Conservation (phyloP, 2,329 filamentous ascomycete species). For the Ceratocystis smalleyi region DNA sequence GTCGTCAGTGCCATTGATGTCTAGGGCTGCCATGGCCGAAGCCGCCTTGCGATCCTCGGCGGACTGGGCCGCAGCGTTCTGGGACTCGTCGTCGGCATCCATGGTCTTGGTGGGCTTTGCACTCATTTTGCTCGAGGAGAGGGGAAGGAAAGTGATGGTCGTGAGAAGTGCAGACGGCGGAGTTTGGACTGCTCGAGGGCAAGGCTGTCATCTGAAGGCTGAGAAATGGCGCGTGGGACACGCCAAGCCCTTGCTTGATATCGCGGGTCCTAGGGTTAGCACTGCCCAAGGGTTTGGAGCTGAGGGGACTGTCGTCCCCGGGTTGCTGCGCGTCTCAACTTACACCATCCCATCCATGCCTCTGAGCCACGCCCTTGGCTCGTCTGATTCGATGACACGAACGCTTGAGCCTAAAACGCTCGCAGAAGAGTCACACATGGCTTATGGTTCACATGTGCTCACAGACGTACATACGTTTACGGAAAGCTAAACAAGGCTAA, state of each 20-base stretch:
- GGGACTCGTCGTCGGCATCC: constrained; percentile 39
- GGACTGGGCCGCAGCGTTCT: constrained; percentile 38
- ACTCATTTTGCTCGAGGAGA: not conserved
- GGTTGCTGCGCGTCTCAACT: not conserved
- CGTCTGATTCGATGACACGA: not conserved
- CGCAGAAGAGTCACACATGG: not conserved
- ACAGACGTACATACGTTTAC: not conserved
- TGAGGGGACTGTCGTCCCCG: no score
- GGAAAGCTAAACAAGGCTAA: not conserved
- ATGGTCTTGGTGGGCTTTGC: not conserved
- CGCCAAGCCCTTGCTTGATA: not conserved
- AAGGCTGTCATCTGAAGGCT: constrained; percentile 1
- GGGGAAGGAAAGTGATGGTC: not conserved
- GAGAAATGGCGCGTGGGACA: not conserved
- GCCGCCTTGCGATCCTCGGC: constrained; percentile 67
- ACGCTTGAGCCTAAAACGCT: not conserved
- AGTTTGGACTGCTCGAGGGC: not conserved
- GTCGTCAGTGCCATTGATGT: constrained; percentile 35
- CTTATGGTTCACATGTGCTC: not conserved
- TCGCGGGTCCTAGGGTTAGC: not conserved
- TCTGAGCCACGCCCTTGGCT: not conserved
- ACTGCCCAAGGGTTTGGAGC: not conserved
- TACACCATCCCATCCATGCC: not conserved
- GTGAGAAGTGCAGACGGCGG: not conserved
- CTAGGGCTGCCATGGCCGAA: constrained; percentile 55